Conservation (phyloP, 306 rosid species). For the Delonix regia region DNA sequence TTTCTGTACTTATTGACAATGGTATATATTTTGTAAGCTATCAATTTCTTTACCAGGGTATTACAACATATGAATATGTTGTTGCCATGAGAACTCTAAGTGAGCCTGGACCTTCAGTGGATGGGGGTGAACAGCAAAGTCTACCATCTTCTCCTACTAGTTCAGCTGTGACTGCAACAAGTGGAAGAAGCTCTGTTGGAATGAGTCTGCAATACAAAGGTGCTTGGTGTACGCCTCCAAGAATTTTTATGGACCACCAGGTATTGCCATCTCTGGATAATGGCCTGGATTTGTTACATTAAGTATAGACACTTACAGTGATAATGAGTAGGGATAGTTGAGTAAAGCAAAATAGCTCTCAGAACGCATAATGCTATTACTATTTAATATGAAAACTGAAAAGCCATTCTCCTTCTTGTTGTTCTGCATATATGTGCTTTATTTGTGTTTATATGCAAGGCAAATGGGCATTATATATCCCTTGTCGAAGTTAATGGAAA, state of each 20-base stretch:
- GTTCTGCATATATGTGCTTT: conserved; percentile 7
- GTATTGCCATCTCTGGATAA: conserved; percentile 42
- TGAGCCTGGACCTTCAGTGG: conserved; percentile 82
- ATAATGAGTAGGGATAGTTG: conserved; percentile 25
- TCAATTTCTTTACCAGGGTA: conserved; percentile 58
- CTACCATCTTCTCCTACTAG: conserved; percentile 79
- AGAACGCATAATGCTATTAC: conserved; percentile 13
- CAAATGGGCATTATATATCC: background rate
- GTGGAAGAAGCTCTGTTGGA: conserved; percentile 89
- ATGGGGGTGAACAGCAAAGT: conserved; percentile 80
- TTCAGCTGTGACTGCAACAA: conserved; percentile 75
- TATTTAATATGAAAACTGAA: background rate
- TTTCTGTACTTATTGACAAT: conserved; percentile 9
- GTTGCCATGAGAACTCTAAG: conserved; percentile 85
- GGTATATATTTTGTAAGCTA: conserved; percentile 30
- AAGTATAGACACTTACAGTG: conserved; percentile 10
- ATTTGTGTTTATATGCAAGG: background rate
- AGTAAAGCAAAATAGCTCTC: conserved; percentile 6
- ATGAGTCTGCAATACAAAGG: conserved; percentile 77
- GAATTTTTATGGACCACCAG: conserved; percentile 89
- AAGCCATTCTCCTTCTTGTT: background rate
- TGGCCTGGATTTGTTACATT: conserved; percentile 28
- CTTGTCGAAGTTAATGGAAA: conserved; percentile 23
- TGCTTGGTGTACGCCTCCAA: conserved; percentile 89
- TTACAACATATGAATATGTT: conserved; percentile 84